Percentiles rank a stretch among this genome's conserved stretches.
Evolutionary conservation across 2,329 filamentous ascomycete genomes (phyloP).

Genomic region (Myriosclerotinia curreyana): DNA sequence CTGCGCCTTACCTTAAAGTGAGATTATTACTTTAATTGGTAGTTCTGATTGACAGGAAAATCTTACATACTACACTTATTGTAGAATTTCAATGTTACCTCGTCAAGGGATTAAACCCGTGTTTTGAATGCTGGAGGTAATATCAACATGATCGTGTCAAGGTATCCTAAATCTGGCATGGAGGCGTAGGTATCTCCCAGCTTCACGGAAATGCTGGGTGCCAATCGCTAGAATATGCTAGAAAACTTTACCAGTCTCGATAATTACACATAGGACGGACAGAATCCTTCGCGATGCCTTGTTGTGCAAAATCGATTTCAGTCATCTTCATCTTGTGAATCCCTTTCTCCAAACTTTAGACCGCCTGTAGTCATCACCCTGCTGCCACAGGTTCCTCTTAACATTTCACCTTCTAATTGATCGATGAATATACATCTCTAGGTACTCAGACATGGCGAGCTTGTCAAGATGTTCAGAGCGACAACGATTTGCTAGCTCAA

Average conservation of each 20-base stretch:
- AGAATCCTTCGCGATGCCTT: conserved; percentile 16
- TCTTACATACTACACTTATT: conserved; percentile 12
- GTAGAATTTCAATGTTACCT: conserved; percentile 6
- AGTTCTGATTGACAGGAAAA: conserved; percentile 16
- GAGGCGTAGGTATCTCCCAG: conserved; percentile 12
- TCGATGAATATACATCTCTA: conserved; percentile 7
- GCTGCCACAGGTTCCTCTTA: conserved; percentile 10
- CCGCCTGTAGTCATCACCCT: conserved; percentile 5
- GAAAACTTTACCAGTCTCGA: conserved; percentile 5
- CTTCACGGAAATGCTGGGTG: conserved; percentile 11
- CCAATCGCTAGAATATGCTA: conserved; percentile 19
- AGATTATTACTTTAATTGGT: conserved; percentile 18
- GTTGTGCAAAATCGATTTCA: conserved; percentile 10
- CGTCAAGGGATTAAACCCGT: conserved; percentile 11
- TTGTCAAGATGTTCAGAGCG: conserved; percentile 3
- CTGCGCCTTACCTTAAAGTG: conserved; percentile 18
- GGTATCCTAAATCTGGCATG: conserved; percentile 13
- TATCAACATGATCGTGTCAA: conserved; percentile 17
- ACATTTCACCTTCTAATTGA: neutral
- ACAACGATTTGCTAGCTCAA: conserved; percentile 3
- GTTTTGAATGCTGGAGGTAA: conserved; percentile 15
- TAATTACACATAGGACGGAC: conserved; percentile 9
- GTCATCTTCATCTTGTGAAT: conserved; percentile 17
- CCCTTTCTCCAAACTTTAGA: conserved; percentile 16
- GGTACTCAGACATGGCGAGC: conserved; percentile 18